phyloP scores from a whole-genome alignment of 805 yeast genomes.

The Yarrowia divulgata region DNA sequence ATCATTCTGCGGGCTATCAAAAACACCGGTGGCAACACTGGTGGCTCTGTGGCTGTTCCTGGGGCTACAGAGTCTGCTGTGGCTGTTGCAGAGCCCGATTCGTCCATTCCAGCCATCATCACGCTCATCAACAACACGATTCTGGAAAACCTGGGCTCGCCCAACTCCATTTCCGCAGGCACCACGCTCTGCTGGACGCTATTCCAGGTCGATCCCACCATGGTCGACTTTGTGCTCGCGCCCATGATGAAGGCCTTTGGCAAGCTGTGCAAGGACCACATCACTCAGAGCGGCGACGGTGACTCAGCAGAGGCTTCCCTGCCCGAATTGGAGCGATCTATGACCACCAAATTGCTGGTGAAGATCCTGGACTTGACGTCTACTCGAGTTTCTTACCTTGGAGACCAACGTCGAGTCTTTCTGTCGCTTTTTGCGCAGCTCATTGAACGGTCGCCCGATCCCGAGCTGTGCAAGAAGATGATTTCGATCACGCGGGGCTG shows the following conservation, averaged over 20 bases:
- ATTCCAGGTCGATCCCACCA: conserved; percentile 73
- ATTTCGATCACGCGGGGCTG: conserved; percentile 81
- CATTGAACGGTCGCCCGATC: conserved; percentile 86
- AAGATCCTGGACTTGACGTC: conserved; percentile 80
- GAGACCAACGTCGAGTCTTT: conserved; percentile 92
- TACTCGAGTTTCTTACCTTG: conserved; percentile 80
- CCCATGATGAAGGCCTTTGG: conserved; percentile 85
- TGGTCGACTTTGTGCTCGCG: conserved; percentile 77
- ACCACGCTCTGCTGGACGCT: conserved; percentile 72
- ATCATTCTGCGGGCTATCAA: conserved; percentile 70
- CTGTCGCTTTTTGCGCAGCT: conserved; percentile 85
- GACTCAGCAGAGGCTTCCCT: conserved; percentile 43
- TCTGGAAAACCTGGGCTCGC: conserved; percentile 74
- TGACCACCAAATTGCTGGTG: conserved; percentile 77
- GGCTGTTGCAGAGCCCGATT: conserved; percentile 65
- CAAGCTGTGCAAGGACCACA: conserved; percentile 87
- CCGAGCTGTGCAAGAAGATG: conserved; percentile 73
- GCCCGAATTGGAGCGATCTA: conserved; percentile 74
- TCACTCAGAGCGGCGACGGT: conserved; percentile 49
- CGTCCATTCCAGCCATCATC: conserved; percentile 63
- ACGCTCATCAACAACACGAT: conserved; percentile 69
- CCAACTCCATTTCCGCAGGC: conserved; percentile 83
- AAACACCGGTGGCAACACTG: conserved; percentile 26
- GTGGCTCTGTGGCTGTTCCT: conserved; percentile 1
- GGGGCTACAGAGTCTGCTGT: conserved; percentile 50